Evolutionary conservation across 352 stramenopile species (phyloP).

Genomic region (Phytophthora sp.): DNA sequence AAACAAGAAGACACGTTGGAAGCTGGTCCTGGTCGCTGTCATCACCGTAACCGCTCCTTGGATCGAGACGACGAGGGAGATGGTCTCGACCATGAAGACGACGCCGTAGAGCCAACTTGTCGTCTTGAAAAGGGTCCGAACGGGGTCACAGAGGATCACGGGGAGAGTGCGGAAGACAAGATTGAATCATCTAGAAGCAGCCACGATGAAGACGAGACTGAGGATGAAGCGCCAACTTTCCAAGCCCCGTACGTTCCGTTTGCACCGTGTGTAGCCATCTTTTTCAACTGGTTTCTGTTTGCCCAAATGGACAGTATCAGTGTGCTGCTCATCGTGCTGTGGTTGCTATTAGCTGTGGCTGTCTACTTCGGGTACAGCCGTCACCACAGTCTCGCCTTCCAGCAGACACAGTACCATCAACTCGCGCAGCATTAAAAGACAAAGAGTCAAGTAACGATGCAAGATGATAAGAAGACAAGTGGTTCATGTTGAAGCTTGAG

Average conservation of each 20-base stretch:
- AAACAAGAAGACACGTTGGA: conserved; percentile 25
- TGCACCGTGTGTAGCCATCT: conserved; percentile 80
- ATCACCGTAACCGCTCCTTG: conserved; percentile 23
- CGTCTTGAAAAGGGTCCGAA: conserved; percentile 17
- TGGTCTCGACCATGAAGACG: conserved; percentile 4
- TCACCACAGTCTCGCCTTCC: conserved; percentile 72
- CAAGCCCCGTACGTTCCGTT: conserved; percentile 79
- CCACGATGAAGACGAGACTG: conserved; percentile 37
- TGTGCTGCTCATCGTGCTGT: conserved; percentile 69
- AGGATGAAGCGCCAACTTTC: conserved; percentile 52
- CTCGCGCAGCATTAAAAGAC: conserved; percentile 40
- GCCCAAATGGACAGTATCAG: conserved; percentile 76
- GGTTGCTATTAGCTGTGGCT: conserved; percentile 67
- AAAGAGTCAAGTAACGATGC: neutral
- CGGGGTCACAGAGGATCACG: conserved; percentile 15
- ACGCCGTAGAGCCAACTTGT: conserved; percentile 9
- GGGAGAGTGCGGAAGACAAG: conserved; percentile 30
- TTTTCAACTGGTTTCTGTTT: conserved; percentile 91
- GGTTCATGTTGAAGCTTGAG: neutral
- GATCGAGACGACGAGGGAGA: conserved; percentile 24
- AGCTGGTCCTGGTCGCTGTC: neutral
- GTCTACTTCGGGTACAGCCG: conserved; percentile 79
- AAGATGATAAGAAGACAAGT: conserved; percentile 3
- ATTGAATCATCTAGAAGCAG: conserved; percentile 12
- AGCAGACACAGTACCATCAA: conserved; percentile 69